Base-by-base conservation (phyloP, 2,329 filamentous ascomycete species). In the Trichoderma afroharzianum region DNA sequence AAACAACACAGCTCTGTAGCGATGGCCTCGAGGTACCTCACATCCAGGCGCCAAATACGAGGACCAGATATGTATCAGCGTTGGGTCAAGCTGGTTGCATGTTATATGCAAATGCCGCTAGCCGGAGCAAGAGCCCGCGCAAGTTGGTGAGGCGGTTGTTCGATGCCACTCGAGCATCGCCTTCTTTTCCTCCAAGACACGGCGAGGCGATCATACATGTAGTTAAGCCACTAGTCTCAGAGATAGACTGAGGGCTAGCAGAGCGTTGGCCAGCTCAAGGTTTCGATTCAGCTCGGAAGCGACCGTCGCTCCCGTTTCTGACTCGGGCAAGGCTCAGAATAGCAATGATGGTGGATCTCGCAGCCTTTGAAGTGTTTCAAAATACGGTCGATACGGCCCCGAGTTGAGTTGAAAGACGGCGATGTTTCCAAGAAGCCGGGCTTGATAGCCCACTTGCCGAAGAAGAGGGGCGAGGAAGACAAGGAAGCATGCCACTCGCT, bases 231-330 rank as follows among this genome's bases (percentile, higher is more conserved):
- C 63, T 68, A 63, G 63, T 28, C 43, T 58, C 58, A 62, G 26
- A 59, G 39, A 67, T 62, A 55, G 69, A 61, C 30, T 71, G 61
- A 33, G 24, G 53, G 62, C 69, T 53, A 66, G 36, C 5, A 33
- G 18, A 53, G 21, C 14, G 36, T 47, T 50, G 55, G 18, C 68
- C 47, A 58, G 43, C 39, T 32, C 12, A 32, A 32, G n/a, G 62
- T 32, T 28, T 71, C 70, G 47, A 47, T 47, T 67, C 70, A 71
- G 63, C 63, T 63, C 63, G 63, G 70, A 61, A 68, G 70, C 24
- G 57, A 32, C 55, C 21, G 55, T 67, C 57, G 63, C 63, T 71
- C 55, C 57, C 62, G 15, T 50, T 36, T 62, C 33, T 64, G 21
- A 9, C 30, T 71, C 36, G 18, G 36, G 12, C 43, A 59, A 26